Conservation (phyloP, 257 asterid genomes). For the Agastache rugosa region DNA sequence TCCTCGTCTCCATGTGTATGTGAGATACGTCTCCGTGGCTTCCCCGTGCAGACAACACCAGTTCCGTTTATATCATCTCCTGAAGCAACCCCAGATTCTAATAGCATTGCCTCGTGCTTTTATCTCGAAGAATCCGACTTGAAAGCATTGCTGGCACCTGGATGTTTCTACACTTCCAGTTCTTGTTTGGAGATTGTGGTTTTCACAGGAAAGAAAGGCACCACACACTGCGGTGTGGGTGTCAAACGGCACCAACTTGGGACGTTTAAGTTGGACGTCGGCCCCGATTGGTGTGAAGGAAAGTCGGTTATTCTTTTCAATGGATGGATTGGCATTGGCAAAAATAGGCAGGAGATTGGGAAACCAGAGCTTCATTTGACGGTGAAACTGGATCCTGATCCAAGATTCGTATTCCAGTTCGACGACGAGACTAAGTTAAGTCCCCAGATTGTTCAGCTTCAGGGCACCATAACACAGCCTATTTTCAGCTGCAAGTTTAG, state of each 20-base stretch:
- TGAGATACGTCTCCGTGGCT: constrained; percentile 94
- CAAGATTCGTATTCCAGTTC: constrained; percentile 85
- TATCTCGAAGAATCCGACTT: constrained; percentile 86
- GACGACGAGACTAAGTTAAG: constrained; percentile 84
- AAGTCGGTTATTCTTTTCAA: constrained; percentile 71
- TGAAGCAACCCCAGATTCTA: constrained; percentile 62
- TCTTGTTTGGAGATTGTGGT: constrained; percentile 78
- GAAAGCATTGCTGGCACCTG: constrained; percentile 69
- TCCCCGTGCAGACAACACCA: constrained; percentile 85
- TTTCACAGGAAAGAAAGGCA: constrained; percentile 74
- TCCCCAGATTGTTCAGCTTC: constrained; percentile 92
- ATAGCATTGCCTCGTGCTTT: constrained; percentile 60
- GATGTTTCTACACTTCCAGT: constrained; percentile 72
- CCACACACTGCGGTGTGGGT: constrained; percentile 77
- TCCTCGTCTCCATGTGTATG: constrained; percentile 74
- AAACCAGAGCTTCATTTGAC: constrained; percentile 87
- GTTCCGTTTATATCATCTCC: constrained; percentile 76
- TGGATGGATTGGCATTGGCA: constrained; percentile 94
- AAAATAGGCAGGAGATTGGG: constrained; percentile 65
- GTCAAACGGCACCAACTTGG: constrained; percentile 80
- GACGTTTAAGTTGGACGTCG: constrained; percentile 71
- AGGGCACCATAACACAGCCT: constrained; percentile 77
- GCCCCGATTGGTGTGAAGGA: constrained; percentile 91
- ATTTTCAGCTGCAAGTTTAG: constrained; percentile 96
- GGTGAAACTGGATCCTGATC: constrained; percentile 94